phyloP scores from a whole-genome alignment of 768 basidiomycete species.

The Mycena rosella region DNA sequence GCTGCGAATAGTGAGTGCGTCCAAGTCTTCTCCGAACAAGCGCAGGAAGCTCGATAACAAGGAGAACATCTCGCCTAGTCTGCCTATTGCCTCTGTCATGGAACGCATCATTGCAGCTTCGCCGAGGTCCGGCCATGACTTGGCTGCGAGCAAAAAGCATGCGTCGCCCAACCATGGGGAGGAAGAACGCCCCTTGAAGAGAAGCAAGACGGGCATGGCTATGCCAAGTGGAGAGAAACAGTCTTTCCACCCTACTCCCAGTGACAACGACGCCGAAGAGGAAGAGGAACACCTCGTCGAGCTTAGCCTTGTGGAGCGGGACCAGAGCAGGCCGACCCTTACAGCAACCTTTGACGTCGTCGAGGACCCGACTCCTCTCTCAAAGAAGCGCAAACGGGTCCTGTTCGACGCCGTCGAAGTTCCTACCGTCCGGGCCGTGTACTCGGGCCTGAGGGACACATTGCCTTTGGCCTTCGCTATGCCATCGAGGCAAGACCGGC shows the following conservation, averaged over 20 bases:
- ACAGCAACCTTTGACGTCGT: conserved; percentile 37
- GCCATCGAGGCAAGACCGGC: conserved; percentile 12
- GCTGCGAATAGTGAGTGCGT: conserved; percentile 35
- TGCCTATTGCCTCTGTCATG: conserved; percentile 50
- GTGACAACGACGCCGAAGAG: conserved; percentile 37
- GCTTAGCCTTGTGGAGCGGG: conserved; percentile 29
- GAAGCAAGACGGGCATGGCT: conserved; percentile 41
- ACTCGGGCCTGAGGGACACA: conserved; percentile 22
- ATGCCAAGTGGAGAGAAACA: conserved; percentile 27
- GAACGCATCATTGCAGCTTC: conserved; percentile 61
- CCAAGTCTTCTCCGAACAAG: conserved; percentile 52
- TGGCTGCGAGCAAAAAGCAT: conserved; percentile 58
- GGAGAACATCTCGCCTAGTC: conserved; percentile 68
- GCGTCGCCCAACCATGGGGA: conserved; percentile 51
- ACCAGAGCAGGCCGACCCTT: conserved; percentile 1
- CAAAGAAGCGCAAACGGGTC: conserved; percentile 62
- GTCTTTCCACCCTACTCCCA: conserved; percentile 22
- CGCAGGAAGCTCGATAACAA: conserved; percentile 59
- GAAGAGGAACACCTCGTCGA: conserved; percentile 36
- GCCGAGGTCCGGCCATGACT: conserved; percentile 38
- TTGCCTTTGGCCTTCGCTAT: not conserved
- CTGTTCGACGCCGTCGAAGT: conserved; percentile 67
- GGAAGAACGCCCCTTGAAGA: conserved; percentile 46
- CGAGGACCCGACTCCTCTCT: conserved; percentile 26
- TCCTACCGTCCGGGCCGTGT: conserved; percentile 49